These are phyloP conservation scores for Skeletonema potamos DNA, from an alignment of 108 stramenopile species.

Conservation along the genomic window DNA sequence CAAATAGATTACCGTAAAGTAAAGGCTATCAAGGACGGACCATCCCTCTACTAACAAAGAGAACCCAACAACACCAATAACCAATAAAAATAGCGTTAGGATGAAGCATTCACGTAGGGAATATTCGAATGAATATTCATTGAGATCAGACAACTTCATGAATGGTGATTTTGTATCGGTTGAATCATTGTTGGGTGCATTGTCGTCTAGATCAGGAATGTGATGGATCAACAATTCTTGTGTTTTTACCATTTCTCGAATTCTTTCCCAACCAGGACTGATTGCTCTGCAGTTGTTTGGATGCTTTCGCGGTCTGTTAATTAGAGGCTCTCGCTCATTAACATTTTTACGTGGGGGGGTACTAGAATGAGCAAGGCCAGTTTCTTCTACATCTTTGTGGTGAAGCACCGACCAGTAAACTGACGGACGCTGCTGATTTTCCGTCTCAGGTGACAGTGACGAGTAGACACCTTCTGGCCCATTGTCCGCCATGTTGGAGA, in stretches of 20 bases:
- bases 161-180: background rate
- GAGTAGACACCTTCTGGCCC: no score
- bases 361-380: background rate
- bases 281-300: background rate
- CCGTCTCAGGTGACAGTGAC: background rate
- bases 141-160: background rate
- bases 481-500: no score
- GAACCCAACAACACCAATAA: background rate
- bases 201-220: background rate
- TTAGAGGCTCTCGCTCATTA: background rate
- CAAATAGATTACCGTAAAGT: slow-evolving; percentile 55
- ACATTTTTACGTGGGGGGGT: no score
- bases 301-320: background rate
- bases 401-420: slow-evolving; percentile 20
- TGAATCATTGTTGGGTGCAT: background rate
- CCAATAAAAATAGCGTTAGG: background rate
- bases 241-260: background rate
- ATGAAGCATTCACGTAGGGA: background rate
- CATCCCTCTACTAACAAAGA: slow-evolving; percentile 25
- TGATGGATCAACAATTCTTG: background rate
- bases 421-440: background rate
- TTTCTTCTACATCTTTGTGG: slow-evolving; percentile 7
- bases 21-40: slow-evolving; percentile 41
- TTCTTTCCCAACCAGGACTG: background rate
- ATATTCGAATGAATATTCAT: background rate